Conservation (phyloP, 352 stramenopile genomes). For the Globisporangium radiosum region DNA sequence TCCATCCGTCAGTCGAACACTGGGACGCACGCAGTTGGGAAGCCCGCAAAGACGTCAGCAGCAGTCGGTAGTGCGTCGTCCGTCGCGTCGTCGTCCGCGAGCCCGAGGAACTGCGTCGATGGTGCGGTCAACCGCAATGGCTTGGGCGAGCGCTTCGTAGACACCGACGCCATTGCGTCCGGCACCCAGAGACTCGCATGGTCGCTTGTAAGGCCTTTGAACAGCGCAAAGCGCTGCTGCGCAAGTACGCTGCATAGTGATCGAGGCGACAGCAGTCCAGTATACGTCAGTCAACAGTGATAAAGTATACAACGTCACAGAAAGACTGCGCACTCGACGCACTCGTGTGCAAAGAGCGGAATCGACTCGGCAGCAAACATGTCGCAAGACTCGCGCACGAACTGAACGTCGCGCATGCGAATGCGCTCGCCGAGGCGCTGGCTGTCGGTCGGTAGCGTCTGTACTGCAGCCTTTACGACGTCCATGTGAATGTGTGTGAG, state of each 20-base stretch:
- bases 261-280: too few species aligned
- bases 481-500: background rate
- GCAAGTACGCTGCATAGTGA: conserved; percentile 9
- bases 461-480: background rate
- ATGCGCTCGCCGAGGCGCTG: conserved; percentile 49
- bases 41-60: background rate
- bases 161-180: background rate
- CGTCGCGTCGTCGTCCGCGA: background rate
- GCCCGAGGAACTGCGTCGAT: background rate
- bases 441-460: background rate
- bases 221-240: conserved; percentile 7
- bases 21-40: background rate
- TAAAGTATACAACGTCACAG: background rate
- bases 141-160: background rate
- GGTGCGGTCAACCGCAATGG: background rate
- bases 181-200: conserved; percentile 11
- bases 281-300: background rate
- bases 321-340: background rate
- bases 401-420: conserved; percentile 35
- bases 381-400: conserved; percentile 26
- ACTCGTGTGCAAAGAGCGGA: conserved; percentile 30
- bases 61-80: background rate
- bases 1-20: background rate
- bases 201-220: conserved; percentile 2
- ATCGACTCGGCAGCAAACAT: conserved; percentile 32